A percentile compares a stretch with the other conserved stretches of the same genome.
Conservation (phyloP, 345 rosid genomes). For the Camelina laxa region DNA sequence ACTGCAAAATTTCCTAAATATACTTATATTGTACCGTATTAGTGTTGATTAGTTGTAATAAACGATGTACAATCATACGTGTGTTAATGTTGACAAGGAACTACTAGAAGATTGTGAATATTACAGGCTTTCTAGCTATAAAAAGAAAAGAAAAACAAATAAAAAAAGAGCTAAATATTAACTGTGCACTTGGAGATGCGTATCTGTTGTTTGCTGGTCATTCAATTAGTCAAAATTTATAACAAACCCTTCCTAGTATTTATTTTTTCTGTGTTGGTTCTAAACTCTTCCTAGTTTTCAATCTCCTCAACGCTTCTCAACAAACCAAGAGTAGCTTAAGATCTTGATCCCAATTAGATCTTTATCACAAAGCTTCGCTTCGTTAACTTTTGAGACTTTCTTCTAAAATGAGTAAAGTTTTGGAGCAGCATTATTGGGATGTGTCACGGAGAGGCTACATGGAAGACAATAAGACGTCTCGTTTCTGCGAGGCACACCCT, state of each 20-base stretch:
- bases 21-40: background rate
- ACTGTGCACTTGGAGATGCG: background rate
- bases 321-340: background rate
- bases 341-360: slow-evolving; percentile 7
- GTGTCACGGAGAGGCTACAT: slow-evolving; percentile 34
- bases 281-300: background rate
- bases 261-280: too few relatives aligned
- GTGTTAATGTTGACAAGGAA: slow-evolving; percentile 15
- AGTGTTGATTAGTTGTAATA: slow-evolving; percentile 3
- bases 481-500: slow-evolving; percentile 40
- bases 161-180: background rate
- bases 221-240: slow-evolving; percentile 19
- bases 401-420: slow-evolving; percentile 11
- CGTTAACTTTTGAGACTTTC: background rate
- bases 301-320: background rate
- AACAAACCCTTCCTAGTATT: slow-evolving; percentile 8
- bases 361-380: slow-evolving; percentile 6
- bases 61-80: background rate
- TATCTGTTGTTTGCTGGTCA: slow-evolving; percentile 29
- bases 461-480: slow-evolving; percentile 7
- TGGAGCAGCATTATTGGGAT: slow-evolving; percentile 17
- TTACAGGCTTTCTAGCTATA: slow-evolving; percentile 12
- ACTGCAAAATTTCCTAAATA: background rate
- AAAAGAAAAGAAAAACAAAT: slow-evolving; percentile 6
- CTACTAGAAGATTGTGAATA: background rate